Evolutionary conservation across 116 monocot species (phyloP).

Genomic region (Cymodocea nodosa): DNA sequence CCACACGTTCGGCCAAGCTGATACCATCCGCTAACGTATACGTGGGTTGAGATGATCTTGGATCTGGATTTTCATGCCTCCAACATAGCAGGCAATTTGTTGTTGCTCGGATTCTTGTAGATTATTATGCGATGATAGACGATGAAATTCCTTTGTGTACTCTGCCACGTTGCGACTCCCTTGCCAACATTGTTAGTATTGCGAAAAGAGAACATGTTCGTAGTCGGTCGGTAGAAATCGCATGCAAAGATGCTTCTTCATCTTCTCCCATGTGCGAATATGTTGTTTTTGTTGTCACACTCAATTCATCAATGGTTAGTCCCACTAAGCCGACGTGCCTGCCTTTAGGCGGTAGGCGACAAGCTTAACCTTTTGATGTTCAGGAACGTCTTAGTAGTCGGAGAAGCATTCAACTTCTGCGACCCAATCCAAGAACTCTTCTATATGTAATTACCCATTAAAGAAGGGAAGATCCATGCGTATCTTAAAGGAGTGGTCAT

Average conservation of each 20-base stretch:
- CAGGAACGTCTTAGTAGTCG: neutral
- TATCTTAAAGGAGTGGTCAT: too few species aligned
- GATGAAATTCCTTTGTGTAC: neutral
- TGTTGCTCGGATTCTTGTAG: neutral
- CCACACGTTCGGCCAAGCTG: too few species aligned
- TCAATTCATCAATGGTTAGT: neutral
- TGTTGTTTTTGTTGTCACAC: neutral
- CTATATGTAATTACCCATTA: neutral
- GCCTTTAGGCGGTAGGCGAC: neutral
- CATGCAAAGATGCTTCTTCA: neutral
- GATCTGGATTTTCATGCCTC: neutral
- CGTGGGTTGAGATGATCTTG: neutral
- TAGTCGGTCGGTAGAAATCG: constrained; percentile 8
- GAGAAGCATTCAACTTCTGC: constrained; percentile 5
- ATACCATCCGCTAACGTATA: too few species aligned
- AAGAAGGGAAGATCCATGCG: constrained; percentile 2
- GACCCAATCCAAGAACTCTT: constrained; percentile 5
- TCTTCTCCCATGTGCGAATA: neutral
- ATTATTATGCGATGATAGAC: neutral
- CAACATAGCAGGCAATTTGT: neutral
- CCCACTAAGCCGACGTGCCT: neutral
- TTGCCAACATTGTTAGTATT: neutral
- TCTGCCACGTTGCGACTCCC: neutral
- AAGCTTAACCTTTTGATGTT: neutral
- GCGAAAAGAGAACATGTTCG: neutral